Evolutionary conservation across 306 rosid species (phyloP), one percentile per base, ranked within the genome.

Genomic region (Trichosanthes cucumerina): DNA sequence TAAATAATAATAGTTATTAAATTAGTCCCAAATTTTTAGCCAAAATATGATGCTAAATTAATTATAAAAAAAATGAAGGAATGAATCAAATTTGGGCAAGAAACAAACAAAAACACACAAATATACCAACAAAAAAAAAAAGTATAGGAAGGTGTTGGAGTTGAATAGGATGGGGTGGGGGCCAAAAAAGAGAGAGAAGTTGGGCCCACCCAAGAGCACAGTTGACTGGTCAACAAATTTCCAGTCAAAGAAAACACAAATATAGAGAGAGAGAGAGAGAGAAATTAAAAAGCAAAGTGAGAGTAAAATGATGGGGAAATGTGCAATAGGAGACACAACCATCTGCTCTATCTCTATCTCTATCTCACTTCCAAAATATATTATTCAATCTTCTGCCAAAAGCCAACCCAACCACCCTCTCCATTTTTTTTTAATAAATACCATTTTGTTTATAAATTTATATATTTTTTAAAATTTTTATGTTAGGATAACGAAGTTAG

Each of bases 161-260:
- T 6, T 44, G 57, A 57, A 43, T 71, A 71, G 36, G 53, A 43
- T 41, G 76, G 44, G 38, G 76, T 44, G 76, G 76, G 76, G 39
- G 21, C 76, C 15, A 7, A 33, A 33, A 33, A 33, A 31, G 21
- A 15, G 28, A 24, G 56, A 4, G 23, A 18, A 7, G 71, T 64
- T 21, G 77, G 76, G 13, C 57, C 76, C 76, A 5, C 5, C 0
- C 3, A 11, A 24, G 26, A 47, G 24, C 4, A 68, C 0, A 33
- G 57, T 72, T 72, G 77, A 72, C 77, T 72, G 77, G 77, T 72
- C 77, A 72, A 72, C 77, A 46, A 7, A 15, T 26, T 26, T 46
- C 41, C 14, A 47, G 77, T 72, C 77, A 72, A 72, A 71, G 41
- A 46, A 26, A 71, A 71, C 58, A 44, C 53, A 41, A 44, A 70